Conservation (phyloP, 129 eudicot genomes). For the Flaveria sonorensis region DNA sequence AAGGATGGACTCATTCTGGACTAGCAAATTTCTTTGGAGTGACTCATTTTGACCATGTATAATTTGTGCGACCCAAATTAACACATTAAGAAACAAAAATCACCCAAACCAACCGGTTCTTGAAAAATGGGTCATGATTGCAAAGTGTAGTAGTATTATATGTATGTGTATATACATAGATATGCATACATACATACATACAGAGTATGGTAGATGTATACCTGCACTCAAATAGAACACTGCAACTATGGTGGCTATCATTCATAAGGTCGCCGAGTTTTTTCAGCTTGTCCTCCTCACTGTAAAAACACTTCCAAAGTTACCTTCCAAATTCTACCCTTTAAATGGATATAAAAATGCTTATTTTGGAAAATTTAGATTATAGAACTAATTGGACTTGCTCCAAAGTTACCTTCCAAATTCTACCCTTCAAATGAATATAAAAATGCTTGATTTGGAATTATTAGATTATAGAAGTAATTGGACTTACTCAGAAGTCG, state of each 20-base stretch:
- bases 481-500: conserved; percentile 54
- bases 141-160: no score
- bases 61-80: no score
- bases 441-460: background rate
- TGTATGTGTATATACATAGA: background rate
- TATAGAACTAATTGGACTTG: conserved; percentile 23
- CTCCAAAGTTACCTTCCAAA: no score
- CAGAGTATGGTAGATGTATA: conserved; percentile 24
- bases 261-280: conserved; percentile 94
- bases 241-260: conserved; percentile 94
- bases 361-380: background rate
- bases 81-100: no score
- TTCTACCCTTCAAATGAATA: background rate
- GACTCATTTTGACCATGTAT: no score
- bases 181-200: background rate
- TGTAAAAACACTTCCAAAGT: conserved; percentile 36
- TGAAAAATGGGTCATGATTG: no score
- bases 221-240: conserved; percentile 95
- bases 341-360: background rate
- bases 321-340: conserved; percentile 1
- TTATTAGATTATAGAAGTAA: background rate
- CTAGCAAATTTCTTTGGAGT: no score
- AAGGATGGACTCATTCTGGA: no score
- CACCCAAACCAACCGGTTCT: no score
- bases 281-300: conserved; percentile 82